A percentile compares a stretch with the other conserved stretches of the same genome.
Evolutionary conservation across 306 rosid species (phyloP).

Genomic region (Luffa acutangula): DNA sequence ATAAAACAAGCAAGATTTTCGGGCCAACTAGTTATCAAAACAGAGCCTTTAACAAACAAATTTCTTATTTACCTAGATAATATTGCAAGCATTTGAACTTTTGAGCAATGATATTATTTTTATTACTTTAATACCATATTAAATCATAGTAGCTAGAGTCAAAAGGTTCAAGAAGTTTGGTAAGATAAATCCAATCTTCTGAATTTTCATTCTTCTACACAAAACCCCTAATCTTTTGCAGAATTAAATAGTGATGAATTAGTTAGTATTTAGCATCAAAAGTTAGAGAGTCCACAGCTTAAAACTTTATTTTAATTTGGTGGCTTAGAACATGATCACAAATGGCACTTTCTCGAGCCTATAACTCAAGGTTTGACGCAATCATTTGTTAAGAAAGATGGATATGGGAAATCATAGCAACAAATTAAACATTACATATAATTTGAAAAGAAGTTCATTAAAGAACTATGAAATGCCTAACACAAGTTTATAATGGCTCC

Average conservation of each 20-base stretch:
- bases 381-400: conserved; percentile 8
- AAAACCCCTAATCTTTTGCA: not conserved
- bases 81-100: no score
- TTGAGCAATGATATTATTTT: no score
- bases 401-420: not conserved
- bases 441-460: not conserved
- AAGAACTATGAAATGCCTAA: not conserved
- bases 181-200: not conserved
- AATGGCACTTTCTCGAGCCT: conserved; percentile 43
- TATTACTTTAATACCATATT: no score
- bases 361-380: conserved; percentile 38
- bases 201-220: not conserved
- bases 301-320: not conserved
- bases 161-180: not conserved
- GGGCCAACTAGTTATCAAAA: no score
- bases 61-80: no score
- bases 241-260: not conserved
- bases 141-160: not conserved
- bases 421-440: not conserved
- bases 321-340: not conserved
- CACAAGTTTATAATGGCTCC: not conserved
- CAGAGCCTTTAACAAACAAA: no score
- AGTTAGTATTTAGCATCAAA: not conserved
- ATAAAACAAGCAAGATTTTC: no score
- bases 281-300: not conserved